Conservation (phyloP, 805 yeast genomes). For the Lipomyces yamadae region DNA sequence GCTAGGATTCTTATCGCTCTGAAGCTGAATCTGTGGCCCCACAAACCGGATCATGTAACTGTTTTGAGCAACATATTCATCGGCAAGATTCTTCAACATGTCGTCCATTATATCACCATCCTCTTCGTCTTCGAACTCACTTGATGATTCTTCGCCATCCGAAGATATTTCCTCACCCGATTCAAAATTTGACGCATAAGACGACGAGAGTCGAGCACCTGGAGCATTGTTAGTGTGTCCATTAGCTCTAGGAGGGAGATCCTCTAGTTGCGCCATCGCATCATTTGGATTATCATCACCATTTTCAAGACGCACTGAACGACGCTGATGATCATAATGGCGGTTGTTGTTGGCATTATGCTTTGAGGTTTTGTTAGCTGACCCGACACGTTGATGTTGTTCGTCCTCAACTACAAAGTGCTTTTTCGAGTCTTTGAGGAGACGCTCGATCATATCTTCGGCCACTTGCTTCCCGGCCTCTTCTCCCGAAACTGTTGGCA, state of each 20-base stretch:
- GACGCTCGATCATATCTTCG: conserved; percentile 29
- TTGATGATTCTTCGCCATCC: conserved; percentile 38
- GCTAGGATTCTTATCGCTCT: conserved; percentile 56
- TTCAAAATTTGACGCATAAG: background rate
- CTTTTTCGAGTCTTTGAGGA: conserved; percentile 26
- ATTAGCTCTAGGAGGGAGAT: background rate
- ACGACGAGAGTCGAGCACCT: background rate
- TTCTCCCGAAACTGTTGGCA: conserved; percentile 4
- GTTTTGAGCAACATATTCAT: conserved; percentile 44
- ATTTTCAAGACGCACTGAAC: background rate
- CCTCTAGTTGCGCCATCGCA: background rate
- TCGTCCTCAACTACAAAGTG: conserved; percentile 33
- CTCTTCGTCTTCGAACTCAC: conserved; percentile 52
- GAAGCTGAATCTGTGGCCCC: conserved; percentile 82
- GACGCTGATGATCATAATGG: conserved; percentile 8
- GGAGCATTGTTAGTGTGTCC: background rate
- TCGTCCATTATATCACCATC: conserved; percentile 46
- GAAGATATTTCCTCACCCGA: background rate
- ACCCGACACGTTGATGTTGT: background rate
- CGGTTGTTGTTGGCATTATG: conserved; percentile 10
- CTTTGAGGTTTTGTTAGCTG: background rate
- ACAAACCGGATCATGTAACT: conserved; percentile 69
- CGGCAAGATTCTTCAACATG: conserved; percentile 46
- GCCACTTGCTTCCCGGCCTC: conserved; percentile 18
- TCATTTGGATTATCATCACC: conserved; percentile 2